Percentiles rank a stretch among this genome's conserved stretches.
These are phyloP conservation scores for Epipyxis sp. DNA, from an alignment of 108 stramenopile genomes.

Conservation along the genomic window DNA sequence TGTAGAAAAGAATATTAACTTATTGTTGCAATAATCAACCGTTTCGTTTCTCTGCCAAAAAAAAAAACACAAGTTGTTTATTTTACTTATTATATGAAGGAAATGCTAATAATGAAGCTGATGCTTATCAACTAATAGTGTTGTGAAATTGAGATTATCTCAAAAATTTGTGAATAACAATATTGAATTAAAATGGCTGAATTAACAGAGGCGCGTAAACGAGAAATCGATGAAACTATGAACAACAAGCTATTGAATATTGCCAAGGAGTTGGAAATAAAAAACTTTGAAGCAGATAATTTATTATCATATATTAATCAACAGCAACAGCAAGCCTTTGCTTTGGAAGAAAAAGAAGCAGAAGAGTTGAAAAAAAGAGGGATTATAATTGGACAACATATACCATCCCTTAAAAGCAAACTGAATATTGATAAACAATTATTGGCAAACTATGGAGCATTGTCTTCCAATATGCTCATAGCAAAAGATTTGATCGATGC, in stretches of 20 bases:
- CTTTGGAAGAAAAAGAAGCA: conserved; percentile 20
- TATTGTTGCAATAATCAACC: no score
- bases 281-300: conserved; percentile 13
- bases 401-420: conserved; percentile 5
- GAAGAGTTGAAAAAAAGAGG: conserved; percentile 19
- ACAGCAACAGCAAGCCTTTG: conserved; percentile 11
- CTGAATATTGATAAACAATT: not conserved
- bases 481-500: not conserved
- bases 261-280: not conserved
- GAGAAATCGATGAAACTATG: not conserved
- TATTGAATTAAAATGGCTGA: no score
- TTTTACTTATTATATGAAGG: no score
- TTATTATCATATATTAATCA: not conserved
- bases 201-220: no score
- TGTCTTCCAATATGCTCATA: not conserved
- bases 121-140: no score
- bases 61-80: no score
- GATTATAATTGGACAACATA: conserved; percentile 31
- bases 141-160: no score
- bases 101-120: no score
- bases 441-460: not conserved
- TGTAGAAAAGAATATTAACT: no score
- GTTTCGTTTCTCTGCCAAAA: no score
- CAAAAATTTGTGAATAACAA: no score
- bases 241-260: not conserved